A percentile compares a stretch with the other conserved stretches of the same genome.
Evolutionary conservation across 495 filamentous ascomycete genomes (phyloP).

Genomic region (Annulohypoxylon nitens): DNA sequence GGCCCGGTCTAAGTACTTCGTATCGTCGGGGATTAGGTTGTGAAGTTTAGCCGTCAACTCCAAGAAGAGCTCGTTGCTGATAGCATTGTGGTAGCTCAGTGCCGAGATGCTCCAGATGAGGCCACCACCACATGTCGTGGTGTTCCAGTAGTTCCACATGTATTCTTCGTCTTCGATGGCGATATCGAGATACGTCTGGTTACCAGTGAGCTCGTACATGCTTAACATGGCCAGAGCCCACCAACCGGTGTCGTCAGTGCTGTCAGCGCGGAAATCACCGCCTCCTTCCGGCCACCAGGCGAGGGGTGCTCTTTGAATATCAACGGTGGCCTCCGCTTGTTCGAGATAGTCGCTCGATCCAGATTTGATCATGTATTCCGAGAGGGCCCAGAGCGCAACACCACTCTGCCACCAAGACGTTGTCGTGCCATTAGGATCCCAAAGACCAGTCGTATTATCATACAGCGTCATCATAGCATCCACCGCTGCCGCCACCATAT

Average conservation of each 20-base stretch:
- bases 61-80: constrained; percentile 79
- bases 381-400: constrained; percentile 54
- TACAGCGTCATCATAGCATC: constrained; percentile 58
- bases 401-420: constrained; percentile 60
- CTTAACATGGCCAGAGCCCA: constrained; percentile 75
- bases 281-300: constrained; percentile 55
- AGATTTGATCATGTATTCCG: constrained; percentile 57
- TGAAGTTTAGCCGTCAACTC: constrained; percentile 73
- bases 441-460: constrained; percentile 52
- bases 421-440: constrained; percentile 47
- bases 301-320: constrained; percentile 52
- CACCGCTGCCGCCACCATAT: constrained; percentile 48
- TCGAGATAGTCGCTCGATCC: constrained; percentile 50
- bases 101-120: constrained; percentile 70
- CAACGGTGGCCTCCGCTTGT: constrained; percentile 52
- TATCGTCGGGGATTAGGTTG: constrained; percentile 66
- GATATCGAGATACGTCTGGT: constrained; percentile 64
- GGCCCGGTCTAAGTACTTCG: constrained; percentile 67
- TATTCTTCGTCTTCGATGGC: constrained; percentile 69
- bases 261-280: constrained; percentile 66
- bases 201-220: constrained; percentile 70
- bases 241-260: constrained; percentile 77
- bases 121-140: constrained; percentile 68
- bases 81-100: constrained; percentile 71
- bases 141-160: constrained; percentile 69